Percentiles rank a stretch among this genome's conserved stretches.
Conservation (phyloP, 768 basidiomycete genomes). For the Phlebiopsis flavidoalba region DNA sequence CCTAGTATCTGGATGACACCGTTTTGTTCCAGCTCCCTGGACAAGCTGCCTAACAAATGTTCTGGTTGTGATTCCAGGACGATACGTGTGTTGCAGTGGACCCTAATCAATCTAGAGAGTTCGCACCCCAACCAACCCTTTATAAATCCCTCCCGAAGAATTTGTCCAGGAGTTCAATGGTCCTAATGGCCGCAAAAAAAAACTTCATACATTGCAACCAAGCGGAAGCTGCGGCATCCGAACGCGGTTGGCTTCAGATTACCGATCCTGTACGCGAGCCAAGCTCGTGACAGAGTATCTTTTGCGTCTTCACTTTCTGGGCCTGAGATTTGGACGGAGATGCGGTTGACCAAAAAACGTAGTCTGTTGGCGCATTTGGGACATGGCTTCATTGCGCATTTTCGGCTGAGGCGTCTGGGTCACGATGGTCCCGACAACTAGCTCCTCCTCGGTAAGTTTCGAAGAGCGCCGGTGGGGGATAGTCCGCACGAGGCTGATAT, state of each 20-base stretch:
- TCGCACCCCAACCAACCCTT: neutral
- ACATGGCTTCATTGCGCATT: conserved; percentile 42
- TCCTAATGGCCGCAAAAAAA: conserved; percentile 45
- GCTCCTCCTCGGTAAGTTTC: conserved; percentile 53
- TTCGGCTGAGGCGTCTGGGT: conserved; percentile 53
- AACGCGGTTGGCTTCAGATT: conserved; percentile 29
- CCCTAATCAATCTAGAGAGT: too few species aligned
- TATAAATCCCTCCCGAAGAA: neutral
- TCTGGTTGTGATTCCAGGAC: too few species aligned
- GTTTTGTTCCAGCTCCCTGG: too few species aligned
- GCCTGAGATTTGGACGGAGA: conserved; percentile 34
- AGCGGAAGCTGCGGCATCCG: conserved; percentile 55
- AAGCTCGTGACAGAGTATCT: conserved; percentile 39
- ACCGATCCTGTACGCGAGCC: conserved; percentile 48
- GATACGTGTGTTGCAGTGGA: too few species aligned
- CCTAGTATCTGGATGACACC: too few species aligned
- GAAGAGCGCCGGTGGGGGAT: conserved; percentile 32
- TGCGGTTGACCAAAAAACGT: conserved; percentile 35
- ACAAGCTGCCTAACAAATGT: too few species aligned
- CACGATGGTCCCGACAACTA: conserved; percentile 53
- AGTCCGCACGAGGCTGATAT: conserved; percentile 43
- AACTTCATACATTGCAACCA: conserved; percentile 46
- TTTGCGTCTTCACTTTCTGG: conserved; percentile 32
- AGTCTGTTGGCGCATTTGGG: conserved; percentile 47
- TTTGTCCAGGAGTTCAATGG: neutral